Conservation (phyloP, 2,329 filamentous ascomycete genomes). For the Thermothelomyces thermophilus region DNA sequence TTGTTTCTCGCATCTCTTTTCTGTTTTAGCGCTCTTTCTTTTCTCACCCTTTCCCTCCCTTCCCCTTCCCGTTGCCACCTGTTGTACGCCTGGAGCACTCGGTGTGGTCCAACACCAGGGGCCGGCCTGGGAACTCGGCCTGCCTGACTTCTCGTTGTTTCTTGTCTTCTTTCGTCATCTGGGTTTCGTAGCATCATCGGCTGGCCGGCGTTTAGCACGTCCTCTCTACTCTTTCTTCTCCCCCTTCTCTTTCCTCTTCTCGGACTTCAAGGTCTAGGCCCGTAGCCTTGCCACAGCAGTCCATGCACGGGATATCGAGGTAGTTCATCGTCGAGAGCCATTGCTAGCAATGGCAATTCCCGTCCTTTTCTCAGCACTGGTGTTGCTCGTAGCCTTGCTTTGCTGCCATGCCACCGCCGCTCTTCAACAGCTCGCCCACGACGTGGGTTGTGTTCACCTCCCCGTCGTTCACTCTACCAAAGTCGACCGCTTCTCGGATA, state of each 20-base stretch:
- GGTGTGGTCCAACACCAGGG: conserved; percentile 6
- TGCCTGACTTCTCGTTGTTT: conserved; percentile 1
- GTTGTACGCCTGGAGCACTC: neutral
- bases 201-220: conserved; percentile 10
- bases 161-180: neutral
- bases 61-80: neutral
- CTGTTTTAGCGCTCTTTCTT: neutral
- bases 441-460: conserved; percentile 33
- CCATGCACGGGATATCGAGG: conserved; percentile 16
- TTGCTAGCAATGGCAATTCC: conserved; percentile 28
- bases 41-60: neutral
- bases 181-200: conserved; percentile 1
- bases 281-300: neutral
- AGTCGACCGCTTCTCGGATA: conserved; percentile 33
- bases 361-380: conserved; percentile 18
- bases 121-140: conserved; percentile 15
- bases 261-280: neutral
- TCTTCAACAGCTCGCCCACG: conserved; percentile 16
- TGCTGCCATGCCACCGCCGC: conserved; percentile 14
- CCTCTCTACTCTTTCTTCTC: neutral
- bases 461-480: conserved; percentile 40
- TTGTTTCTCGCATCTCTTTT: neutral
- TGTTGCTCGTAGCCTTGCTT: conserved; percentile 22
- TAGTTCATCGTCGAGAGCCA: conserved; percentile 11
- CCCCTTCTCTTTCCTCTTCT: neutral